These are phyloP conservation scores for Penicillium dipodomyicola DNA, from an alignment of 495 filamentous ascomycete genomes.

Conservation along the genomic window DNA sequence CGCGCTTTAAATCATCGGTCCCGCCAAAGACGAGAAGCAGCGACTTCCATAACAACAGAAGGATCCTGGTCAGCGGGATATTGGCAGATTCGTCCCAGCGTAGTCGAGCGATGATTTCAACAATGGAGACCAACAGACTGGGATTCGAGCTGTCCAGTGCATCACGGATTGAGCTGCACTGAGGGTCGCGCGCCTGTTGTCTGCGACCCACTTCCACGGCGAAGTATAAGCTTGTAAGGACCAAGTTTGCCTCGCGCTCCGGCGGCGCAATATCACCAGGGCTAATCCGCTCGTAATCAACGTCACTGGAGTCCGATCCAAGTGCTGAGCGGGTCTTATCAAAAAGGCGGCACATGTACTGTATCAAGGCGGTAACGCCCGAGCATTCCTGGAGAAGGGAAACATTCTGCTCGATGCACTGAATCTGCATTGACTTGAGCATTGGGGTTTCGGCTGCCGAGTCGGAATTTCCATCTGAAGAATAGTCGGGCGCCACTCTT, in stretches of 20 bases:
- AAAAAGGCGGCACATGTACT: constrained; percentile 58
- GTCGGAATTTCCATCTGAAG: constrained; percentile 22
- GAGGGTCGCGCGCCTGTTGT: constrained; percentile 32
- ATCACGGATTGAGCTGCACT: constrained; percentile 35
- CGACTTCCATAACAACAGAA: constrained; percentile 88
- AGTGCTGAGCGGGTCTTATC: constrained; percentile 43
- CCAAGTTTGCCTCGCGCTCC: constrained; percentile 49
- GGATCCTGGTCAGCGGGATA: constrained; percentile 63
- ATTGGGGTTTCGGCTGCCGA: constrained; percentile 40
- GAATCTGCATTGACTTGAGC: constrained; percentile 59
- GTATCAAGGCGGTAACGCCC: constrained; percentile 59
- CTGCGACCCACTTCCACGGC: constrained; percentile 64
- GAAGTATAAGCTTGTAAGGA: constrained; percentile 68
- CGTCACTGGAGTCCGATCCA: constrained; percentile 31
- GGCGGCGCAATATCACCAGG: constrained; percentile 36
- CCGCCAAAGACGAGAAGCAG: constrained; percentile 83
- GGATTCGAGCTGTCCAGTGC: constrained; percentile 55
- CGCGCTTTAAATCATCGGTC: constrained; percentile 62
- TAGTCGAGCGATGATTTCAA: constrained; percentile 70
- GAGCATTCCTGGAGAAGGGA: constrained; percentile 56
- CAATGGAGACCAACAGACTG: constrained; percentile 66
- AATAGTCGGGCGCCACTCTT: constrained; percentile 30
- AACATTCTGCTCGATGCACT: constrained; percentile 65
- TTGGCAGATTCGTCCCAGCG: constrained; percentile 81
- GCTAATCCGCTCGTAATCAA: constrained; percentile 32